phyloP scores from a whole-genome alignment of 2,329 filamentous ascomycete species.

The Penicillium sp. region DNA sequence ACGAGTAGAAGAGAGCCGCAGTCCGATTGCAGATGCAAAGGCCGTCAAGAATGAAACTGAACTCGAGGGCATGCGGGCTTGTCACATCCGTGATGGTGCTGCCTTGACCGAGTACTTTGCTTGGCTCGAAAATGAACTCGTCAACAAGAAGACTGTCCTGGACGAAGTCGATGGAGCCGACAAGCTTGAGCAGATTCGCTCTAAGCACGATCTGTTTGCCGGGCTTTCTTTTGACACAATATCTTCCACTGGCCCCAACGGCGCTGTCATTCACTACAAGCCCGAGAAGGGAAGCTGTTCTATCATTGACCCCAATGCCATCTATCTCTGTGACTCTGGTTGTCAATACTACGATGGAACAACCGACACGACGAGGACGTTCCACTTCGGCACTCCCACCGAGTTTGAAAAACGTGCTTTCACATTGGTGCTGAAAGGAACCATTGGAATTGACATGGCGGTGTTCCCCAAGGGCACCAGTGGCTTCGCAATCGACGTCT shows the following conservation, averaged over 20 bases:
- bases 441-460: slow-evolving; percentile 80
- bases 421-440: slow-evolving; percentile 89
- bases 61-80: slow-evolving; percentile 85
- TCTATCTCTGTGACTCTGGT: slow-evolving; percentile 96
- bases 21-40: slow-evolving; percentile 85
- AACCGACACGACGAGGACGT: slow-evolving; percentile 88
- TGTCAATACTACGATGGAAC: slow-evolving; percentile 96
- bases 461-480: slow-evolving; percentile 94
- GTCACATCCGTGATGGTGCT: slow-evolving; percentile 89
- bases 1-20: slow-evolving; percentile 79
- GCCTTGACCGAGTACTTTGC: slow-evolving; percentile 90
- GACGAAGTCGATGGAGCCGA: slow-evolving; percentile 92
- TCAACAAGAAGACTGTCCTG: slow-evolving; percentile 66
- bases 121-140: slow-evolving; percentile 87
- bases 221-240: slow-evolving; percentile 95
- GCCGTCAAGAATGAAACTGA: slow-evolving; percentile 91
- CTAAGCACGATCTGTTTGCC: slow-evolving; percentile 68
- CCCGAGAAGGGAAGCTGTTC: slow-evolving; percentile 80
- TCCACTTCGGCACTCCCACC: slow-evolving; percentile 84
- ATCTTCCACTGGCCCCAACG: slow-evolving; percentile 87
- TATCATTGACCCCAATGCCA: slow-evolving; percentile 73
- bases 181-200: slow-evolving; percentile 66
- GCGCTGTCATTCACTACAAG: slow-evolving; percentile 93
- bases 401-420: slow-evolving; percentile 83
- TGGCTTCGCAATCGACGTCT: slow-evolving; percentile 81